Conservation (phyloP, 2,329 filamentous ascomycete species). For the Aphanoascus verrucosus region DNA sequence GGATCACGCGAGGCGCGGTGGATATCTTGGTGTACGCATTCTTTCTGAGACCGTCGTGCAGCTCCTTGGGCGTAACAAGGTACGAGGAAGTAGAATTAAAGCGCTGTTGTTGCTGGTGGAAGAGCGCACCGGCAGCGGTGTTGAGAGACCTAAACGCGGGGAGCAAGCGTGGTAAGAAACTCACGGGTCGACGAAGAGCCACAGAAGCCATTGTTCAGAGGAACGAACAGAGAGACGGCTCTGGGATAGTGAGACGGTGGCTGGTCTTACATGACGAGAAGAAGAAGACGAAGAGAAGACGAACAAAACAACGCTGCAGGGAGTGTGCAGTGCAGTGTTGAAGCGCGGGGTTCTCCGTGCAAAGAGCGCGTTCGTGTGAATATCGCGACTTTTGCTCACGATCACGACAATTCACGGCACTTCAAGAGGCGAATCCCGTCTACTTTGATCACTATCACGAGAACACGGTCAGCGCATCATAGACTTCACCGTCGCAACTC, state of each 20-base stretch:
- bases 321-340: not conserved
- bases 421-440: no score
- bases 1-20: slow-evolving; percentile 70
- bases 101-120: slow-evolving; percentile 28
- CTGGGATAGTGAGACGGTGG: not conserved
- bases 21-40: slow-evolving; percentile 71
- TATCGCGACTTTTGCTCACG: not conserved
- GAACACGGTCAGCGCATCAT: slow-evolving; percentile 1
- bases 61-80: slow-evolving; percentile 73
- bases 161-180: slow-evolving; percentile 14
- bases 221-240: not conserved
- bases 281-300: not conserved
- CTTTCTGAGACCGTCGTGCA: slow-evolving; percentile 68
- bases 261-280: slow-evolving; percentile 22
- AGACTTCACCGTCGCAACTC: not conserved
- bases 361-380: not conserved
- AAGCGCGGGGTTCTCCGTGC: not conserved
- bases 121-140: slow-evolving; percentile 13
- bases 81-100: slow-evolving; percentile 46
- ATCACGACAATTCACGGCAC: not conserved
- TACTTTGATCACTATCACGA: not conserved
- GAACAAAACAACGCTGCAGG: not conserved
- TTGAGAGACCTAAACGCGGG: slow-evolving; percentile 11
- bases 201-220: slow-evolving; percentile 26
- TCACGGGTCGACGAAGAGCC: slow-evolving; percentile 25